These are phyloP conservation scores for Dioscorea cayenensis DNA, from an alignment of 116 monocot species.

Conservation along the genomic window DNA sequence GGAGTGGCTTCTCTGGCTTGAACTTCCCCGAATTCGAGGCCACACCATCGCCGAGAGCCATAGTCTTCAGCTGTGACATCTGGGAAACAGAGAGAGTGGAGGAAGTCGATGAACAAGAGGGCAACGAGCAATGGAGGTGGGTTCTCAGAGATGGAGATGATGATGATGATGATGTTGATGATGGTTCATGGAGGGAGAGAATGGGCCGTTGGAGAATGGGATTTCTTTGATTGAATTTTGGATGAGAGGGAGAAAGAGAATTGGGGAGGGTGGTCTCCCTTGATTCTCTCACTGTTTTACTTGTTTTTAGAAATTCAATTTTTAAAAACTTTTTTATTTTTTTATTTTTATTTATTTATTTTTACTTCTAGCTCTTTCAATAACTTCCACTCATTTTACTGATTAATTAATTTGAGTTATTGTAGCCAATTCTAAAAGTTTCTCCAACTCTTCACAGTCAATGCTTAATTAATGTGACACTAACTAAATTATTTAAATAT, in stretches of 20 bases:
- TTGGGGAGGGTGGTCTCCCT: not conserved
- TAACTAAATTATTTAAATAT: no score
- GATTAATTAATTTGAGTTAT: no score
- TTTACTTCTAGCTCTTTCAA: no score
- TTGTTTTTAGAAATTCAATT: no score
- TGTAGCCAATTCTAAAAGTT: no score
- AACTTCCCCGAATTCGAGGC: slow-evolving; percentile 33
- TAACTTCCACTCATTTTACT: no score
- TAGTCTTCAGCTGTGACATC: not conserved
- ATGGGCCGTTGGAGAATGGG: not conserved
- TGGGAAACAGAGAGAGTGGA: not conserved
- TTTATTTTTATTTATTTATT: no score
- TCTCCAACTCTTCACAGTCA: no score
- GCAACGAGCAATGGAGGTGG: not conserved
- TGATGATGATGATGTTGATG: not conserved
- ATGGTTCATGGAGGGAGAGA: not conserved
- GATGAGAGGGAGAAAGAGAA: not conserved
- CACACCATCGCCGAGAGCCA: slow-evolving; percentile 2
- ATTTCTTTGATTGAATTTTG: not conserved
- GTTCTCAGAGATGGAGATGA: no score
- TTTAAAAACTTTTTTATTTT: no score
- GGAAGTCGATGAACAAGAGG: not conserved
- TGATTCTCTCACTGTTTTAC: no score
- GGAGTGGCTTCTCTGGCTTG: slow-evolving; percentile 35
- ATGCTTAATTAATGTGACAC: no score